Base-by-base conservation (phyloP, 2,329 filamentous ascomycete species). In the Bipolaris victoriae region DNA sequence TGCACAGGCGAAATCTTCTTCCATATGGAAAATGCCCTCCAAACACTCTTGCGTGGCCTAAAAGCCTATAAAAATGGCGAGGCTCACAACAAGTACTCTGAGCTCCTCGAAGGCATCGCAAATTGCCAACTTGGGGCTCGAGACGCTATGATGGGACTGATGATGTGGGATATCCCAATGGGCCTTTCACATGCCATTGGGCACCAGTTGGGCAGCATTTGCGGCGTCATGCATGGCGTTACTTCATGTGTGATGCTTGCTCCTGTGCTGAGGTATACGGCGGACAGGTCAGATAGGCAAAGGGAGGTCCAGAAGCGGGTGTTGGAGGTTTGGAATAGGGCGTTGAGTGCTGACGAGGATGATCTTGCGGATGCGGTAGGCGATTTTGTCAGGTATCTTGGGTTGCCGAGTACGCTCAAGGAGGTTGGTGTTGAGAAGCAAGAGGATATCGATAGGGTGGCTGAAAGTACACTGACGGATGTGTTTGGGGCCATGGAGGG, bases 401-500 rank as follows among this genome's bases (percentile, higher is more conserved):
- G 52, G 13, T 44, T 71, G 9, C 67, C 67, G 10, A 61, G 47
- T 16, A 65, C 56, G 33, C 57, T 71, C 40, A 60, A 41, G 5
- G 61, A 68, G 20, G 65, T 64, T 0, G 66, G 62, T 5, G 51
- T 71, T 16, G 56, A 52, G 15, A 58, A 62, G 5, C 56, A 69
- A 24, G 51, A 57, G 18, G 53, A 57, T 7, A 51, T 70, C 2
- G 52, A 67, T 4, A 61, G 58, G 57, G 60, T 71, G 29, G 67
- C 65, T 18, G 63, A 70, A 35, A 51, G 58, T 37, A 70, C 65
- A 1, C 26, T 71, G 59, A 70, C 66, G 20, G 67, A 69, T 51
- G 57, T 64, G 4, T 64, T 60, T 15, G 51, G 52, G 15, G 52
- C 52, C 29, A 51, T 51, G 43, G 47, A 55, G 11, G 43, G 47